A percentile compares a stretch with the other conserved stretches of the same genome.
Evolutionary conservation across 805 yeast species (phyloP).

Genomic region (Debaryomyces prosopidis): DNA sequence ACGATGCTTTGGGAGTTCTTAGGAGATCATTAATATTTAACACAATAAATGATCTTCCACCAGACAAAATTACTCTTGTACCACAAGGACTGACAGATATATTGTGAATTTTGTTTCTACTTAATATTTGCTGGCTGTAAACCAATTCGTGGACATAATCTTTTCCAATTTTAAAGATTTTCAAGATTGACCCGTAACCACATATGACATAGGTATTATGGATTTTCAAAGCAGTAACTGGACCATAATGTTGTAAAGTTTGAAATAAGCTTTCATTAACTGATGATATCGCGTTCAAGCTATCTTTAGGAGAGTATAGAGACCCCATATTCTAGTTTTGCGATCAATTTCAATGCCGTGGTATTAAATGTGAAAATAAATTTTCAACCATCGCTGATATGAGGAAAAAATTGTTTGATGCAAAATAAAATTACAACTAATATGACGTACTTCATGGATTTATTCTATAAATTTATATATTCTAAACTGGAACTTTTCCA

Average conservation of each 20-base stretch:
- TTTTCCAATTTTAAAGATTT: constrained; percentile 47
- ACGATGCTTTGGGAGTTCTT: constrained; percentile 11
- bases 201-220: constrained; percentile 44
- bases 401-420: neutral
- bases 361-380: neutral
- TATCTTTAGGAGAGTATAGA: neutral
- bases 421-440: too few relatives aligned
- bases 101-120: constrained; percentile 83
- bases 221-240: constrained; percentile 62
- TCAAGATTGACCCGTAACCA: constrained; percentile 73
- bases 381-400: constrained; percentile 5
- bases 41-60: constrained; percentile 69
- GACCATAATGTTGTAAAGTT: constrained; percentile 53
- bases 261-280: constrained; percentile 11
- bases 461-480: neutral
- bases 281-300: constrained; percentile 9
- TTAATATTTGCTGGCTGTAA: constrained; percentile 49
- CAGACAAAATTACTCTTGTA: constrained; percentile 49
- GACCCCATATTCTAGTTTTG: neutral
- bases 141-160: constrained; percentile 31
- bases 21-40: constrained; percentile 31
- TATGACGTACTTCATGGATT: neutral
- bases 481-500: neutral
- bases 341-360: neutral
- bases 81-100: constrained; percentile 42